A percentile compares a stretch with the other conserved stretches of the same genome.
Evolutionary conservation across 1,284 basidiomycete genomes (phyloP).

Genomic region (Cutaneotrichosporon dermatis): DNA sequence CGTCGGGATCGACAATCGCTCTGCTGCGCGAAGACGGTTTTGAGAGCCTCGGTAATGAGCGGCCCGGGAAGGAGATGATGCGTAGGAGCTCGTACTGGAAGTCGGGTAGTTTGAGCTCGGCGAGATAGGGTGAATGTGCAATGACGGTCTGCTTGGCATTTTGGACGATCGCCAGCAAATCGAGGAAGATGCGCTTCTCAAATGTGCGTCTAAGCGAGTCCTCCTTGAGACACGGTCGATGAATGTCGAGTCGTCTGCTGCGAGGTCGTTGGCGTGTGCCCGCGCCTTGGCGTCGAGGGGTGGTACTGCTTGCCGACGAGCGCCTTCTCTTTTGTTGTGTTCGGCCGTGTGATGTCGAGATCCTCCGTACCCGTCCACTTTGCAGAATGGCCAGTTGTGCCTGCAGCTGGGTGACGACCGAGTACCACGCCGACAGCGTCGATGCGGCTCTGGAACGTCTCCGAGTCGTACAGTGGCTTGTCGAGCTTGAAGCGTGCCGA

Average conservation of each 20-base stretch:
- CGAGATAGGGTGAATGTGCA: slow-evolving; percentile 54
- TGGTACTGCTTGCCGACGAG: slow-evolving; percentile 43
- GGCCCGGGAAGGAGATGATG: slow-evolving; percentile 90
- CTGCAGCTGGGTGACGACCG: slow-evolving; percentile 69
- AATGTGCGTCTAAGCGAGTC: slow-evolving; percentile 91
- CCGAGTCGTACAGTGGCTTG: slow-evolving; percentile 64
- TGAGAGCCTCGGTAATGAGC: slow-evolving; percentile 85
- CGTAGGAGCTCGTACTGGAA: slow-evolving; percentile 91
- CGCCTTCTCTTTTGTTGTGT: slow-evolving; percentile 58
- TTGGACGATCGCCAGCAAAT: slow-evolving; percentile 78
- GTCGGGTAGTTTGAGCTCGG: slow-evolving; percentile 76
- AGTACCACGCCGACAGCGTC: slow-evolving; percentile 90
- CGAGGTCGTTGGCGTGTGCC: slow-evolving; percentile 24
- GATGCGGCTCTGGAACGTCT: slow-evolving; percentile 67
- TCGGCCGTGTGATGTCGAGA: slow-evolving; percentile 77
- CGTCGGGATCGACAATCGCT: slow-evolving; percentile 77
- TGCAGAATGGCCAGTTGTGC: slow-evolving; percentile 72
- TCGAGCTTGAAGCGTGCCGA: slow-evolving; percentile 73
- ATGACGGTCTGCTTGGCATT: slow-evolving; percentile 85
- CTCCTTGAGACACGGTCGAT: slow-evolving; percentile 93
- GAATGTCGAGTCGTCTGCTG: slow-evolving; percentile 68
- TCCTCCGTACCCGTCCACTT: slow-evolving; percentile 88
- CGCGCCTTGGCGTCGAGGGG: slow-evolving; percentile 37
- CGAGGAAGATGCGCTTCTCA: slow-evolving; percentile 85
- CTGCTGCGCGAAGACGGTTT: slow-evolving; percentile 86